Conservation (phyloP, 2,329 filamentous ascomycete species). For the Aureobasidium sp. region DNA sequence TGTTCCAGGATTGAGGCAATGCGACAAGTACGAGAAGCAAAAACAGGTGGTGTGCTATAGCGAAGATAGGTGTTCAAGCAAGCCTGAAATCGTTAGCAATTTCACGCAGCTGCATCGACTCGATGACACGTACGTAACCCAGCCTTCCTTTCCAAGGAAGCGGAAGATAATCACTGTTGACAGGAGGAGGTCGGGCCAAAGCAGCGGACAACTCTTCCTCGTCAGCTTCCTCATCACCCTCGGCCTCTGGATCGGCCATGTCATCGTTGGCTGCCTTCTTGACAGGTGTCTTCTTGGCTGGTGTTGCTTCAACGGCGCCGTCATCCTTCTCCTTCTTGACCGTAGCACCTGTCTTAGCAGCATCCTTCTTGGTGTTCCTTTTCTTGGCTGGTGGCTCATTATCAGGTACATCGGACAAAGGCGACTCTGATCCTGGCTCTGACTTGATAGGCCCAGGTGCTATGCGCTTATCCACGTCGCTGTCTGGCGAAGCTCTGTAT, state of each 20-base stretch:
- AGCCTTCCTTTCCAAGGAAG: constrained; percentile 85
- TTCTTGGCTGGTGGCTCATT: constrained; percentile 23
- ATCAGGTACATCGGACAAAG: constrained; percentile 31
- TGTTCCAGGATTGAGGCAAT: constrained; percentile 88
- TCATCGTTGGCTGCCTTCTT: constrained; percentile 25
- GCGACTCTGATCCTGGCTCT: constrained; percentile 25
- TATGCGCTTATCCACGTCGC: constrained; percentile 28
- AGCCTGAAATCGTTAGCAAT: constrained; percentile 46
- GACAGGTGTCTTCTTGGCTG: constrained; percentile 18
- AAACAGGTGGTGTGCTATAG: constrained; percentile 72
- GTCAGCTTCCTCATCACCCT: constrained; percentile 46
- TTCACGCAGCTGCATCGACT: not conserved
- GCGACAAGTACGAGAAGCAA: constrained; percentile 84
- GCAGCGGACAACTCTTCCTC: constrained; percentile 54
- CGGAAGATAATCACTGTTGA: constrained; percentile 77
- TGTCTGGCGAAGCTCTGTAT: constrained; percentile 38
- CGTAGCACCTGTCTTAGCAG: constrained; percentile 16
- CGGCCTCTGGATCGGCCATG: constrained; percentile 45
- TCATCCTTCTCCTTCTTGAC: constrained; percentile 19
- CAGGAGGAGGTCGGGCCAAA: constrained; percentile 59
- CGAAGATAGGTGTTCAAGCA: constrained; percentile 91
- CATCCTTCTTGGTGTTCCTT: constrained; percentile 20
- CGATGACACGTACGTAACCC: constrained; percentile 62
- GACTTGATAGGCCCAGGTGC: constrained; percentile 23
- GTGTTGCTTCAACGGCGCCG: constrained; percentile 19